Conservation (phyloP, 371 early-diverging fungal species). For the Mucor saturninus region DNA sequence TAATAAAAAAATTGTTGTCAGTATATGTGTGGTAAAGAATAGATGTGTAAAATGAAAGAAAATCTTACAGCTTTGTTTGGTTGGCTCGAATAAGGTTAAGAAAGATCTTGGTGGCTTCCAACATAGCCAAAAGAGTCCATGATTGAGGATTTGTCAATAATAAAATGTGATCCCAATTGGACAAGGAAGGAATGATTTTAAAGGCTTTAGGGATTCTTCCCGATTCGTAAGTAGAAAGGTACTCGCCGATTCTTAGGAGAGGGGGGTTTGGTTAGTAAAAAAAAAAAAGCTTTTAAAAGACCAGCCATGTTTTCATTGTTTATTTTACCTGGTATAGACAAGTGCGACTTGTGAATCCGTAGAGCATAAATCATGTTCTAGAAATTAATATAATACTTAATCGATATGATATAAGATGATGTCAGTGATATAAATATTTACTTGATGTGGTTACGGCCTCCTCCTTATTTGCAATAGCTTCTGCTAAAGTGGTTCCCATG, state of each 20-base stretch:
- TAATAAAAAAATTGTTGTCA: too few species aligned
- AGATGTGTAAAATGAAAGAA: background rate
- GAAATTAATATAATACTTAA: background rate
- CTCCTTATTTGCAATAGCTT: too few species aligned
- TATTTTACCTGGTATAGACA: conserved; percentile 85
- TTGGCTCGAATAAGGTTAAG: conserved; percentile 88
- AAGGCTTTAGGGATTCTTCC: conserved; percentile 92
- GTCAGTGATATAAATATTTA: background rate
- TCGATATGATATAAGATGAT: background rate
- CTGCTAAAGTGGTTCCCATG: too few species aligned
- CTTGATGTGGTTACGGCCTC: background rate
- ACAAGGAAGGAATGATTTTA: conserved; percentile 89
- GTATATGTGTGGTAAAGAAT: background rate
- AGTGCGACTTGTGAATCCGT: conserved; percentile 61
- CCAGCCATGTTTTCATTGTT: too few species aligned
- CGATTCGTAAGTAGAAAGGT: conserved; percentile 88
- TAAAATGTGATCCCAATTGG: conserved; percentile 95
- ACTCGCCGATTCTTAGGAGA: conserved; percentile 61
- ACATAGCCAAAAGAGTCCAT: conserved; percentile 95
- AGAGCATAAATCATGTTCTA: background rate
- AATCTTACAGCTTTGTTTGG: conserved; percentile 72
- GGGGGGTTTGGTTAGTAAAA: background rate
- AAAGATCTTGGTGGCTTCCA: conserved; percentile 93
- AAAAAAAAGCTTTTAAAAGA: background rate
- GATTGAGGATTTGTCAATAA: conserved; percentile 84